Base-by-base conservation (phyloP, 768 basidiomycete genomes). In the Kwoniella dendrophila region DNA sequence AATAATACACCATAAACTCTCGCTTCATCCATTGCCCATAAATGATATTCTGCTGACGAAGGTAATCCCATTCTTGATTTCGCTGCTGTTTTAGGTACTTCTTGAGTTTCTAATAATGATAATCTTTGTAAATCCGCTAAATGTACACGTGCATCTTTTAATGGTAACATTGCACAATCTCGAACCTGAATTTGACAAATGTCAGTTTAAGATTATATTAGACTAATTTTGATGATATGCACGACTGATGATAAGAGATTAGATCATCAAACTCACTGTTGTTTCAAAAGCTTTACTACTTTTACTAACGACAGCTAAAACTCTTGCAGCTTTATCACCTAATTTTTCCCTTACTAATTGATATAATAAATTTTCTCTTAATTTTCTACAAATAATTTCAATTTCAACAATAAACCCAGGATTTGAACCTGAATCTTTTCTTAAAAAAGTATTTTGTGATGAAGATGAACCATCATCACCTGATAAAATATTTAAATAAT, bases 251-350 rank as follows among this genome's bases (percentile, higher is more conserved):
- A n/a, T n/a, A n/a, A n/a, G n/a, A n/a, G n/a, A n/a, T n/a, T n/a
- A n/a, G n/a, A n/a, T n/a, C n/a, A n/a, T n/a, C n/a, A n/a, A 67
- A 78, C 84, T 62, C 56, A 91, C 94, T 80, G 92, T 90, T 75
- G 94, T 92, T 80, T 96, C 95, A 66, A 93, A 91, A 84, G 93
- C 87, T 79, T 96, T 96, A 5, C 91, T 92, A 4, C 86, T 87
- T 59, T 88, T 86, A 56, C 90, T 74, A 33, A 97, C 79, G 24
- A 95, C 80, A 47, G 88, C 84, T 56, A 97, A 77, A 45, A 97
- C 87, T 56, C 94, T 83, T 4, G 94, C 87, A 26, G 89, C 92
- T 40, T 88, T 87, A 16, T 86, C 82, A 5, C 93, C 93, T 71
- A 92, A 88, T 69, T 88, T 85, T 71, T 96, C 91, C 69, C 88